Evolutionary conservation across 148 eudicot genomes (phyloP), one percentile per base, ranked within the genome.

Genomic region (Salicornia ramosissima): DNA sequence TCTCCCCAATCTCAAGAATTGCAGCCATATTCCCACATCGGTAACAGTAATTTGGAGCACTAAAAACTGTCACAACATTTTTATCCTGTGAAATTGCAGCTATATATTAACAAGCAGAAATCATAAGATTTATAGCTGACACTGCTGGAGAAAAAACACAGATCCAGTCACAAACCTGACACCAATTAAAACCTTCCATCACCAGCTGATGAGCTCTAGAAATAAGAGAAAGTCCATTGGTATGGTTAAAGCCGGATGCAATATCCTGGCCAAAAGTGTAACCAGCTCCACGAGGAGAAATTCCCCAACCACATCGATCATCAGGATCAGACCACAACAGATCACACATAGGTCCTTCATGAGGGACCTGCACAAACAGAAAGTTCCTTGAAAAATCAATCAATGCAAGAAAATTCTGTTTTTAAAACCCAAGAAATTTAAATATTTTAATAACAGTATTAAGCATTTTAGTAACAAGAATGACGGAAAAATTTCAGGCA

Each of bases 331-430:
- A 90, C 98, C 98, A 93, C 78, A 93, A 80, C 42, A 93, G 95
- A 74, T 93, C 98, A 62, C 98, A 93, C 98, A 93, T 93, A 16
- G 98, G 98, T 76, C 98, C 98, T 88, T 93, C 98, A 75, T 90
- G 98, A 64, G 98, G 98, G 29, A 93, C 96, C 98, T 93, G 77
- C 49, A 76, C 34, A 66, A 9, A 46, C 34, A 51, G 14, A 22
- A 40, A 30, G 29, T 16, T 62, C 16, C n/a, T n/a, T n/a, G n/a
- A n/a, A n/a, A n/a, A n/a, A 52, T 39, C n/a, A 10, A 19, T 50
- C 51, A 10, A 45, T 13, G 12, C 30, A 12, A 36, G 40, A 12
- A 51, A 49, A 6, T 24, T 47, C 18, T 1, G 16, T 34, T n/a
- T 14, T 7, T 9, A 34, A n/a, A n/a, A 4, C 68, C 29, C 21